Conservation (phyloP, 169 alveolate species). For the Plasmodium falciparum region DNA sequence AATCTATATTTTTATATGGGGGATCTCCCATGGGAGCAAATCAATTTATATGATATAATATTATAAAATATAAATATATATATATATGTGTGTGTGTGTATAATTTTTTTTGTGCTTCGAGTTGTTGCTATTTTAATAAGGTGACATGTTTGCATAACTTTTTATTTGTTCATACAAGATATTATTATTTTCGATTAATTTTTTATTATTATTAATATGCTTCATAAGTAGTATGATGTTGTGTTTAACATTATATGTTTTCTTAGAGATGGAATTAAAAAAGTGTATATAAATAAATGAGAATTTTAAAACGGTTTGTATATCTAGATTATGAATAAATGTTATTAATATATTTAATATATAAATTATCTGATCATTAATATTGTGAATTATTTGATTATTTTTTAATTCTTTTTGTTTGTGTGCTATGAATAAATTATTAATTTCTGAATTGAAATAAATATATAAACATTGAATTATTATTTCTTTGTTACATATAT, state of each 20-base stretch:
- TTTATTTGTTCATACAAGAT: conserved; percentile 68
- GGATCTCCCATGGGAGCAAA: neutral
- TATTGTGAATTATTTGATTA: neutral
- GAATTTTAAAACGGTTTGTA: conserved; percentile 65
- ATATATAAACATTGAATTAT: conserved; percentile 52
- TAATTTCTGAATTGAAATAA: conserved; percentile 38
- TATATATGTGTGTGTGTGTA: neutral
- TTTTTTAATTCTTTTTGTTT: neutral
- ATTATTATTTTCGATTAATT: conserved; percentile 58
- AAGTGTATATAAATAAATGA: conserved; percentile 61
- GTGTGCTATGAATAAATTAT: conserved; percentile 13
- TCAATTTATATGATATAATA: neutral
- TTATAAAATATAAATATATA: neutral
- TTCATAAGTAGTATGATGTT: conserved; percentile 58
- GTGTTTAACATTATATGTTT: conserved; percentile 44
- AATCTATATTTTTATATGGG: neutral
- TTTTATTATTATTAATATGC: conserved; percentile 63
- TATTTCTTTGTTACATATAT: conserved; percentile 62
- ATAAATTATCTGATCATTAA: conserved; percentile 21
- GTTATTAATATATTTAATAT: conserved; percentile 49
- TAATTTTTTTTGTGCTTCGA: neutral
- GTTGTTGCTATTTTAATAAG: neutral
- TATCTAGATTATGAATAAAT: conserved; percentile 60
- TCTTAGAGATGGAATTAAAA: conserved; percentile 14
- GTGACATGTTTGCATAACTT: conserved; percentile 10